Evolutionary conservation across 331 rosid species (phyloP), one percentile per base, ranked within the genome.

Genomic region (Stylosanthes scabra): DNA sequence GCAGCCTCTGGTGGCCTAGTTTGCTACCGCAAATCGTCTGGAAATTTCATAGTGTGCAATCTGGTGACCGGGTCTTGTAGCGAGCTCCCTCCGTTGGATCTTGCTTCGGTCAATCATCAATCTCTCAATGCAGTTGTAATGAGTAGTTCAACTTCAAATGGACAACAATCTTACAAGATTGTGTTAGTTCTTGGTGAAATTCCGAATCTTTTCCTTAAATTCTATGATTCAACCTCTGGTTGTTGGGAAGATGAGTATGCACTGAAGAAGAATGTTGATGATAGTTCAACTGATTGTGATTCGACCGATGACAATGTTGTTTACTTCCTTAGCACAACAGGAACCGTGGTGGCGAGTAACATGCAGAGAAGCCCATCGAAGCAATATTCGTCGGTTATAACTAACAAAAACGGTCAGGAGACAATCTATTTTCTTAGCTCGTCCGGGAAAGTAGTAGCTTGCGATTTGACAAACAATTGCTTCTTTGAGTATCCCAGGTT

Each of bases 361-460:
- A 91, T 91, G 99, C 95, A 95, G 78, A 86, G 97, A 82, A 91
- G 99, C 81, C 96, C 96, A 1, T 84, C 96, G 3, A 95, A 95
- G 88, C 97, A 95, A 58, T 95, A 87, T 84, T 95, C 99, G 0
- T 95, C 97, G 0, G 97, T 94, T 15, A 74, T 91, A 13, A 84
- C 90, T 6, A 75, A 45, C 83, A 84, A 72, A 78, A 74, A 81
- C 0, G 92, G 91, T 0, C 84, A 88, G 44, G 96, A 95, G 59
- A 69, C 72, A 9, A 79, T 95, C 34, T 86, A 88, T 65, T 95
- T 95, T 82, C 85, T 95, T 1, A 91, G 92, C 75, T 88, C 92
- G 34, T 79, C 96, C 0, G 99, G 99, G 59, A 89, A 80, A 3
- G 82, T 95, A 1, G 85, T 91, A 20, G 86, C 89, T 29, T 90